These are phyloP conservation scores for Artemisia tridentata DNA, from an alignment of 129 eudicot species.

Conservation along the genomic window DNA sequence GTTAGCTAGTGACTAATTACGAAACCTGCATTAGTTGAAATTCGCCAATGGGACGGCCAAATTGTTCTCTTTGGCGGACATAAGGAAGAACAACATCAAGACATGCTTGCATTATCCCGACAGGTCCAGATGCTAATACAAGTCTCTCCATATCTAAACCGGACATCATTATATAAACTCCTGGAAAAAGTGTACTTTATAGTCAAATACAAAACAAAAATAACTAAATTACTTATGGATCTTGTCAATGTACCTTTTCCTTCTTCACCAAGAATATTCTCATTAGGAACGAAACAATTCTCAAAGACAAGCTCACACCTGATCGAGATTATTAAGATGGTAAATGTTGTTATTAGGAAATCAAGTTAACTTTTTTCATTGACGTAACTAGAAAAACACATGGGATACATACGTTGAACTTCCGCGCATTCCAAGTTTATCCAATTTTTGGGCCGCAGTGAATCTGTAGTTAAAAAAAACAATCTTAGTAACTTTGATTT, in stretches of 20 bases:
- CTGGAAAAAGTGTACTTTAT: slow-evolving; percentile 28
- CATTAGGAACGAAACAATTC: slow-evolving; percentile 86
- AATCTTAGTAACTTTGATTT: no score
- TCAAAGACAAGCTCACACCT: slow-evolving; percentile 68
- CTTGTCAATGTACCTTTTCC: slow-evolving; percentile 64
- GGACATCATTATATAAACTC: slow-evolving; percentile 93
- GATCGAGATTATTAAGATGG: no score
- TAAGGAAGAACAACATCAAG: slow-evolving; percentile 91
- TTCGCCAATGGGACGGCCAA: slow-evolving; percentile 78
- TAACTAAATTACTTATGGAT: not conserved
- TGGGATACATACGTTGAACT: slow-evolving; percentile 60
- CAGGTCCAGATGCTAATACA: slow-evolving; percentile 75
- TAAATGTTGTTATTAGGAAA: no score
- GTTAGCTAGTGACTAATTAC: no score
- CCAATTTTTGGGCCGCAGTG: slow-evolving; percentile 87
- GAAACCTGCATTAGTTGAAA: slow-evolving; percentile 88
- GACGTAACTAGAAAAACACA: no score
- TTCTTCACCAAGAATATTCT: slow-evolving; percentile 86
- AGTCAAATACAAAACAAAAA: no score
- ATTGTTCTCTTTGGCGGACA: slow-evolving; percentile 75
- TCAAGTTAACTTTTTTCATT: no score
- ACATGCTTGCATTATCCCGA: slow-evolving; percentile 97
- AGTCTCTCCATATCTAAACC: slow-evolving; percentile 93
- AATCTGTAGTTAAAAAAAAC: slow-evolving; percentile 41
- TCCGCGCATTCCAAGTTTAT: slow-evolving; percentile 98